Evolutionary conservation across 2,329 filamentous ascomycete genomes (phyloP), one percentile per base, ranked within the genome.

Genomic region (Leptographium lundbergii): DNA sequence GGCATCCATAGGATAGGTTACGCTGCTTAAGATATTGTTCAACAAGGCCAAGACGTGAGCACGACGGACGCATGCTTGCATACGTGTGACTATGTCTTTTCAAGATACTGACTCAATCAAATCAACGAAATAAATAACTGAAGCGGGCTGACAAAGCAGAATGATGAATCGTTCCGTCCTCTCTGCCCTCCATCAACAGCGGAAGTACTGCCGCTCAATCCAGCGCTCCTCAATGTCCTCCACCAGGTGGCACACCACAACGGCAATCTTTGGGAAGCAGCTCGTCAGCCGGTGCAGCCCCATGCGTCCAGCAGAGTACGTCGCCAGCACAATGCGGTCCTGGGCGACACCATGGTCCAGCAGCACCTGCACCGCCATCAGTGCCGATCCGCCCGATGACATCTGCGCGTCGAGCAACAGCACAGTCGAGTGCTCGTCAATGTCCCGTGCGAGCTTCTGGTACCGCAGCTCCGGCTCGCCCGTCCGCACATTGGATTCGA

Each of bases 341-440:
- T 94, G 86, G 6, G 82, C 75, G 7, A 97, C 91, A 13, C 94
- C 94, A 68, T 97, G 91, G 70, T 99, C 94, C 19, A 96, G 84
- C 57, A 99, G 76, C n/a, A 97, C 89, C 68, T 94, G 88, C 50
- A 97, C 91, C 0, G 94, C 91, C 94, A 99, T 99, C 60, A 99
- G 75, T 1, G 82, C 83, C 19, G 84, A 81, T 42, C 91, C 92
- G 51, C 94, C 94, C 62, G 87, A 91, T 29, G 89, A 90, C 88
- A 97, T 96, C 69, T 99, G 94, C 17, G 91, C 86, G 71, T 97
- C 94, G 24, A 97, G 76, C 9, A 99, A 77, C 61, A 99, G 76
- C 22, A 99, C 90, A 4, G 57, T 62, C 64, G 89, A 85, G 68
- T 96, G 88, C 50, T 80, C 72, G 61, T 81, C 74, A 59, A 97